Percentiles rank a stretch among this genome's conserved stretches.
Evolutionary conservation across 805 yeast species (phyloP).

Genomic region (Candida maltosa): DNA sequence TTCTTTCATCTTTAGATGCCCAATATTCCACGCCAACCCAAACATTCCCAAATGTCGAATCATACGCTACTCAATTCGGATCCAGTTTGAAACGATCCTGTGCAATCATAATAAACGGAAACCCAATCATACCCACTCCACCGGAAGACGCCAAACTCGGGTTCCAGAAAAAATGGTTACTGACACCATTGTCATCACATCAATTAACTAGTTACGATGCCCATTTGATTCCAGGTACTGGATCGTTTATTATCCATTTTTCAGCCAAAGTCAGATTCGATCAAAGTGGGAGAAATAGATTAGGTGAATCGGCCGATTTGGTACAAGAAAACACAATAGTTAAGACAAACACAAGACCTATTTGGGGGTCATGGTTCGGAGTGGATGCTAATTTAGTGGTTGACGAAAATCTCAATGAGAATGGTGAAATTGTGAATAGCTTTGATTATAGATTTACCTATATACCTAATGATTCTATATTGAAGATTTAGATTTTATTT

Average conservation of each 20-base stretch:
- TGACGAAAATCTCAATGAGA: conserved; percentile 46
- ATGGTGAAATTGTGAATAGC: conserved; percentile 50
- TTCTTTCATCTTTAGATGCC: conserved; percentile 32
- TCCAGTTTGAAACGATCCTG: conserved; percentile 50
- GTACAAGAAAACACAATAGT: conserved; percentile 15
- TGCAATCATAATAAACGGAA: conserved; percentile 57
- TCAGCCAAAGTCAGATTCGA: conserved; percentile 70
- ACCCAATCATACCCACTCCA: conserved; percentile 41
- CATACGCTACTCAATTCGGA: conserved; percentile 42
- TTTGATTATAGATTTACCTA: conserved; percentile 66
- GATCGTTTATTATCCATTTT: conserved; percentile 47
- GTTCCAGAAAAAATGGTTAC: conserved; percentile 59
- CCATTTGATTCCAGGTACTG: conserved; percentile 66
- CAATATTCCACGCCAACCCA: conserved; percentile 24
- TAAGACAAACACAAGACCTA: conserved; percentile 33
- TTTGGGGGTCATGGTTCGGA: conserved; percentile 74
- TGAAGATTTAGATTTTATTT: conserved; percentile 16
- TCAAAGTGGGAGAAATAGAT: conserved; percentile 66
- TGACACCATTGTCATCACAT: conserved; percentile 58
- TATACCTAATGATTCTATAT: conserved; percentile 51
- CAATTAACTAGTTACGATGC: conserved; percentile 61
- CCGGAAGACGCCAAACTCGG: conserved; percentile 34
- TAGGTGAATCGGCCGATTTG: conserved; percentile 63
- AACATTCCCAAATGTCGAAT: conserved; percentile 30
- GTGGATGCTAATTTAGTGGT: conserved; percentile 56